These are phyloP conservation scores for Mycena kentingensis DNA, from an alignment of 768 basidiomycete species.

Conservation along the genomic window DNA sequence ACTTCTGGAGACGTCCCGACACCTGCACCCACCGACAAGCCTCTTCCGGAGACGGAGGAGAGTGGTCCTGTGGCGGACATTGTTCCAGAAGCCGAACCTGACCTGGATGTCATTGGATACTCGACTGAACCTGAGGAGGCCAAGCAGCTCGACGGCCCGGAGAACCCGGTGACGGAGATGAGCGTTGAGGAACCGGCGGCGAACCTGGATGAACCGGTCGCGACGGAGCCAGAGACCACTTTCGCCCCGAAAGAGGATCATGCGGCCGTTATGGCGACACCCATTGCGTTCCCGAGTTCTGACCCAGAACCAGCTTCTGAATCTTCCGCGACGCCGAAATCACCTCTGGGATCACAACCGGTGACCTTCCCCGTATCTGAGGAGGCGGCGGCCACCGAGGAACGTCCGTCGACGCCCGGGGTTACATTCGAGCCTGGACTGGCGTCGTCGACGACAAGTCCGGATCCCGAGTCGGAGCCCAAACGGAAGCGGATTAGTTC, in stretches of 20 bases:
- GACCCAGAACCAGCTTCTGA: slow-evolving; percentile 20
- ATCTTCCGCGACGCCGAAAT: slow-evolving; percentile 12
- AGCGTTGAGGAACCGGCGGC: slow-evolving; percentile 12
- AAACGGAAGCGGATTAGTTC: slow-evolving; percentile 82
- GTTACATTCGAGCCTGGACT: slow-evolving; percentile 70
- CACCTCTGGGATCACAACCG: slow-evolving; percentile 27
- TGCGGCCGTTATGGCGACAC: background rate
- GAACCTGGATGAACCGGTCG: background rate
- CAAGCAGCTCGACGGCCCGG: slow-evolving; percentile 7
- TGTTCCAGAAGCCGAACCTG: background rate
- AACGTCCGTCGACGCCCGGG: slow-evolving; percentile 37
- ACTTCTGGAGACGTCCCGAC: slow-evolving; percentile 55
- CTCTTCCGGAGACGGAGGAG: slow-evolving; percentile 5
- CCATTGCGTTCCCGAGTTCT: slow-evolving; percentile 23
- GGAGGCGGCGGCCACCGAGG: slow-evolving; percentile 28
- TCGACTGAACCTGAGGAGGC: slow-evolving; percentile 37
- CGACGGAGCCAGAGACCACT: background rate
- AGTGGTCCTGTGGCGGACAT: no score
- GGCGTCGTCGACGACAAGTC: slow-evolving; percentile 65
- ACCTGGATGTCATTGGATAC: slow-evolving; percentile 39
- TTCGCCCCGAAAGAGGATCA: background rate
- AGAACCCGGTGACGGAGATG: background rate
- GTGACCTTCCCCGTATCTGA: slow-evolving; percentile 34
- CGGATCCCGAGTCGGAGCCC: slow-evolving; percentile 71
- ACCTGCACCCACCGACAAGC: slow-evolving; percentile 32